Evolutionary conservation across 148 eudicot species (phyloP), one percentile per base, ranked within the genome.

Genomic region (Euryodendron excelsum): DNA sequence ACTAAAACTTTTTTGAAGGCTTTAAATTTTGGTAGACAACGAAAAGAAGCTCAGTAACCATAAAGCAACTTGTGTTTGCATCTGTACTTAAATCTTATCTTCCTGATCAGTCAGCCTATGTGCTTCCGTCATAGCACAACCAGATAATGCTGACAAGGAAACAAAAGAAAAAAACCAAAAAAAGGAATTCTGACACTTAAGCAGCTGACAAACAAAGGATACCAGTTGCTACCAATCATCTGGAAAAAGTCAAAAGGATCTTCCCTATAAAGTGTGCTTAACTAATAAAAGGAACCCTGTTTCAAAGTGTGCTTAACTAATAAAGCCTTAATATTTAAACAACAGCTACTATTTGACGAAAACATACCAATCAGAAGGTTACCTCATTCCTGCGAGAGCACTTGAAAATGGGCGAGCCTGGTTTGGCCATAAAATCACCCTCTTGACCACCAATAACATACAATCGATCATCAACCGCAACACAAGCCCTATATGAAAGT

Each of bases 341-440:
- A 78, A 55, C 41, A 4, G 34, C 30, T 14, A 78, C 61, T 45
- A 63, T 53, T 50, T 44, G 25, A 45, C 6, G 28, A 25, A 44
- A 74, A 66, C 47, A 53, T 39, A 44, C 48, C 60, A 62, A 71
- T 61, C 63, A 77, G 55, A 55, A n/a, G n/a, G n/a, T 78, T 73
- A 91, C 99, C 99, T 96, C 99, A 79, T 89, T 85, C 72, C 98
- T 88, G 10, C 98, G 95, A 34, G 99, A 96, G 86, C 99, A 96
- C 83, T 93, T 96, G 80, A 93, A 96, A 72, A 93, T 93, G 4
- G 99, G 99, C 50, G 99, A 96, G 78, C 98, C 98, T 33, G 99
- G 99, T 86, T 96, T 96, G 69, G 99, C 99, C 97, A 90, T 91
- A 76, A 96, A 93, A 84, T 96, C 99, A 79, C 98, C 99, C 84